phyloP scores from a whole-genome alignment of 2,329 filamentous ascomycete genomes.

The Xylaria hypoxylon region DNA sequence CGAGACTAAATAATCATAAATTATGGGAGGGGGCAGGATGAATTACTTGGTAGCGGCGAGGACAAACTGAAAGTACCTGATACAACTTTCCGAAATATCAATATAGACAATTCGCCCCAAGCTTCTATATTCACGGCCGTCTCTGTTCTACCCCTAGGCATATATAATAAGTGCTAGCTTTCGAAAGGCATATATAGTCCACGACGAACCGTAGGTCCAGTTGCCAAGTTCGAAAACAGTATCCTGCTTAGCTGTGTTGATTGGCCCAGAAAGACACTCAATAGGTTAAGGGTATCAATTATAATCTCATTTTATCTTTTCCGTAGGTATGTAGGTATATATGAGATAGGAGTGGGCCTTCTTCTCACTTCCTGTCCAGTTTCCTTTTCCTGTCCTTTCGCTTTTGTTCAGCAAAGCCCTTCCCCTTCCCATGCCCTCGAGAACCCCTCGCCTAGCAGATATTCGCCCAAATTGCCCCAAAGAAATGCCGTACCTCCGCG shows the following conservation, averaged over 20 bases:
- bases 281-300: neutral
- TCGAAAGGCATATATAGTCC: too few relatives aligned
- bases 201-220: neutral
- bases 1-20: too few relatives aligned
- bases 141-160: too few relatives aligned
- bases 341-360: conserved; percentile 21
- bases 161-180: neutral
- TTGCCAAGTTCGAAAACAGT: neutral
- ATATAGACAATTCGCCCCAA: too few relatives aligned
- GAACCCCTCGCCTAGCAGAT: conserved; percentile 9
- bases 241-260: neutral
- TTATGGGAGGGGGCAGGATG: too few relatives aligned
- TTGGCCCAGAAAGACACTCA: neutral
- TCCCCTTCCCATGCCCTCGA: neutral
- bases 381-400: neutral
- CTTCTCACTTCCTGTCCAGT: neutral
- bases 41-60: too few relatives aligned
- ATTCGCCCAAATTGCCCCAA: neutral
- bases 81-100: too few relatives aligned
- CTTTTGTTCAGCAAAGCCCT: neutral
- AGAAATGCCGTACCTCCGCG: conserved; percentile 4
- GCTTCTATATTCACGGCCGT: too few relatives aligned
- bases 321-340: conserved; percentile 12
- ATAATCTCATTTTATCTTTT: conserved; percentile 4
- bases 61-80: too few relatives aligned